Evolutionary conservation across 495 filamentous ascomycete genomes (phyloP).

Genomic region (Cercophora newfieldiana): DNA sequence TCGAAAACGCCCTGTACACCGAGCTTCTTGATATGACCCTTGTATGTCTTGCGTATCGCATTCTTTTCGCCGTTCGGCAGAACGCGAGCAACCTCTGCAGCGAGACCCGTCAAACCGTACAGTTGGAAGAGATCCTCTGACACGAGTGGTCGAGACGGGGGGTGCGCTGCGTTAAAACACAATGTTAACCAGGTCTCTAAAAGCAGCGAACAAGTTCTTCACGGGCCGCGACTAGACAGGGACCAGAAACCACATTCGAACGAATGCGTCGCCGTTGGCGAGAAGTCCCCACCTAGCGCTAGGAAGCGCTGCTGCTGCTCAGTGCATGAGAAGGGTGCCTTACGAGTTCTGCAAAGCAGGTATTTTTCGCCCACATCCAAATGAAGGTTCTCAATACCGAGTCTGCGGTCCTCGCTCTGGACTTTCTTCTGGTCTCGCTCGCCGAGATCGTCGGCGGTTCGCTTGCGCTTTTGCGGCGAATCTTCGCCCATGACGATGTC

Average conservation of each 20-base stretch:
- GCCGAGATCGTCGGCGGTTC: slow-evolving; percentile 46
- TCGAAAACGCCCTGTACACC: slow-evolving; percentile 56
- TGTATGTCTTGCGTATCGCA: slow-evolving; percentile 59
- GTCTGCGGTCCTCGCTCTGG: slow-evolving; percentile 53
- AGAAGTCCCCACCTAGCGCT: slow-evolving; percentile 2
- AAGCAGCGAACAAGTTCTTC: slow-evolving; percentile 13
- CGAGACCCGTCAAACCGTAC: slow-evolving; percentile 50
- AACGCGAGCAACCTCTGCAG: slow-evolving; percentile 53
- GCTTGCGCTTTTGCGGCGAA: slow-evolving; percentile 56
- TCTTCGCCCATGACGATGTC: slow-evolving; percentile 45
- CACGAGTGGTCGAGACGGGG: slow-evolving; percentile 36
- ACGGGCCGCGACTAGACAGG: slow-evolving; percentile 1
- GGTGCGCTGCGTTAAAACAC: slow-evolving; percentile 47
- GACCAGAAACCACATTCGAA: slow-evolving; percentile 5
- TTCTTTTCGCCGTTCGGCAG: slow-evolving; percentile 58
- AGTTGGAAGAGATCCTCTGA: slow-evolving; percentile 55
- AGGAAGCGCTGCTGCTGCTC: slow-evolving; percentile 1
- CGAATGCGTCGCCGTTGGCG: not conserved
- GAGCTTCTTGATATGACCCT: slow-evolving; percentile 57
- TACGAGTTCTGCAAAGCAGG: slow-evolving; percentile 62
- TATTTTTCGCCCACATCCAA: slow-evolving; percentile 59
- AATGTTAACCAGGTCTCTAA: slow-evolving; percentile 51
- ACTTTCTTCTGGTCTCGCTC: slow-evolving; percentile 57
- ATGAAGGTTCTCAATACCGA: slow-evolving; percentile 57
- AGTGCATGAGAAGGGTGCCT: slow-evolving; percentile 48